Base-by-base conservation (phyloP, 2,329 filamentous ascomycete species). In the Xylaria polymorpha region DNA sequence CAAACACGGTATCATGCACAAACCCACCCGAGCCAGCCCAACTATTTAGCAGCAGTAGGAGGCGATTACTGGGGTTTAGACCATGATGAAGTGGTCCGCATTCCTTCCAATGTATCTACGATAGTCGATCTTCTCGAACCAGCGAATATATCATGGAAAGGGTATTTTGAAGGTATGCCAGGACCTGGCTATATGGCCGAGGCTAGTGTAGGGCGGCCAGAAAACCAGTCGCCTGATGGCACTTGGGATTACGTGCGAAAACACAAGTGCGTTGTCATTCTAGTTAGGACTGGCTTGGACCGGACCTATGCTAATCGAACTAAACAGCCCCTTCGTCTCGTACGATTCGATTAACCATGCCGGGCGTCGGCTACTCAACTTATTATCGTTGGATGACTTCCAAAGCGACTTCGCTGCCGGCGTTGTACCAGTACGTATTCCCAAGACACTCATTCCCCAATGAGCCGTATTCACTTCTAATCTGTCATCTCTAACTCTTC, bases 301-400 rank as follows among this genome's bases (percentile, higher is more conserved):
- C 44, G 3, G 18, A 10, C 14, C 8, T 22, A 14, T 58, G 25
- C 65, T 62, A 48, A 72, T 43, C 41, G 18, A 43, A 39, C 8
- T 8, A 7, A 48, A 58, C 66, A 83, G 81, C 66, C 82, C 81
- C 5, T 83, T 82, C 55, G 80, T 82, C 39, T 82, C 81, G 2
- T 83, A 79, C 61, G 81, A 83, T 73, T 83, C 80, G 69, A 74
- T 84, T 65, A 80, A 77, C 65, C 74, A 73, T 48, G 75, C 81
- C 35, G 81, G 81, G 3, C 73, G 72, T 58, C 85, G 91, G 22
- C 81, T 91, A 1, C 82, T 84, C 43, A 85, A 87, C 69, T 84
- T 91, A 73, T 89, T 90, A 78, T 90, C 89, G 70, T 86, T 92
- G 73, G 84, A 84, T 29, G 81, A 85, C 65, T 92, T 93, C 79